Conservation (phyloP, 2,329 filamentous ascomycete genomes). For the Cercospora janseana region DNA sequence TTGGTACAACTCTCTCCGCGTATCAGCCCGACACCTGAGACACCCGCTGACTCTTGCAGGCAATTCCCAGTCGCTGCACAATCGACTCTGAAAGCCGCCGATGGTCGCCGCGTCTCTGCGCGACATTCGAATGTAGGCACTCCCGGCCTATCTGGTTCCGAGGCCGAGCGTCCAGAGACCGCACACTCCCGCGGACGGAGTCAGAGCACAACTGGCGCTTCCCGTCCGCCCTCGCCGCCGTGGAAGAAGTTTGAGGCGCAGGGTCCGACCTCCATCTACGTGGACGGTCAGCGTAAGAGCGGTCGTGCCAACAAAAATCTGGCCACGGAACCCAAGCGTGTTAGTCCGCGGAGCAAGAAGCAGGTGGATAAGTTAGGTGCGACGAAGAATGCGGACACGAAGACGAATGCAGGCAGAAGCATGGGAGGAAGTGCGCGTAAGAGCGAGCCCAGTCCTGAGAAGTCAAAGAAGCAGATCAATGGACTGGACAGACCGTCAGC, state of each 20-base stretch:
- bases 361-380: slow-evolving; percentile 29
- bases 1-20: slow-evolving; percentile 22
- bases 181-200: slow-evolving; percentile 22
- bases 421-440: slow-evolving; percentile 23
- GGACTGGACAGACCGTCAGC: slow-evolving; percentile 19
- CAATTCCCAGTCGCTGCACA: slow-evolving; percentile 34
- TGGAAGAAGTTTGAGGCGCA: slow-evolving; percentile 87
- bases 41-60: slow-evolving; percentile 1
- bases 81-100: slow-evolving; percentile 35
- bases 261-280: slow-evolving; percentile 80
- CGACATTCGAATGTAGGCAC: slow-evolving; percentile 31
- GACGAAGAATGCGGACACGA: slow-evolving; percentile 24
- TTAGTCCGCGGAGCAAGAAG: slow-evolving; percentile 36
- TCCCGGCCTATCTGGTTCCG: slow-evolving; percentile 27
- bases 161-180: slow-evolving; percentile 14
- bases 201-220: slow-evolving; percentile 31
- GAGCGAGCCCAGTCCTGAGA: slow-evolving; percentile 13
- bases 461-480: slow-evolving; percentile 18
- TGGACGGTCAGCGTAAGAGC: slow-evolving; percentile 61
- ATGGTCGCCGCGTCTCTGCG: slow-evolving; percentile 37
- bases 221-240: slow-evolving; percentile 70
- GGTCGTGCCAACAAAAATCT: slow-evolving; percentile 53
- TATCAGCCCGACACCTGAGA: not conserved
- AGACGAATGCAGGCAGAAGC: slow-evolving; percentile 18
- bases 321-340: slow-evolving; percentile 29